Conservation (phyloP, 1,284 basidiomycete species). For the Ustilago bromivora region DNA sequence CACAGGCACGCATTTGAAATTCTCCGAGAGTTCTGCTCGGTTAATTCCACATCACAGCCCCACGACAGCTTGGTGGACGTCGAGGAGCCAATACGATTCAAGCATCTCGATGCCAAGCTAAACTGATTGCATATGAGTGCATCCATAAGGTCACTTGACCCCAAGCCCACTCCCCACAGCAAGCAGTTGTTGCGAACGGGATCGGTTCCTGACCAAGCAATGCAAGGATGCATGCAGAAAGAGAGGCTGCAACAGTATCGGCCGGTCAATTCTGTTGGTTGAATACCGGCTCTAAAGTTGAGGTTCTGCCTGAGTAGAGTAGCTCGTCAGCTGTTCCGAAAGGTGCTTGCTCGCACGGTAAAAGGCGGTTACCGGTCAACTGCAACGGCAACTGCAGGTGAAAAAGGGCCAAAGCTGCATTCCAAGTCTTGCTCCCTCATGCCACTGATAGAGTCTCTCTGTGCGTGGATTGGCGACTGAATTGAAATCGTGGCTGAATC, state of each 20-base stretch:
- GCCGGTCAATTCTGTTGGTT: no score
- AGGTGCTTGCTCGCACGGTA: neutral
- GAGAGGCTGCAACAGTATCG: no score
- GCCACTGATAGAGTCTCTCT: neutral
- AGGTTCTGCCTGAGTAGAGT: no score
- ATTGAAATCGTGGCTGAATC: constrained; percentile 4
- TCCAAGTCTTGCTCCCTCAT: neutral
- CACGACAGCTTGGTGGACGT: neutral
- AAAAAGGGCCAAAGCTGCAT: neutral
- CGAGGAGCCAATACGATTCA: neutral
- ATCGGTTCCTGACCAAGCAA: constrained; percentile 10
- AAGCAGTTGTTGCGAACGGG: neutral
- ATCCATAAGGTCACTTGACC: neutral
- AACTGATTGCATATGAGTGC: neutral
- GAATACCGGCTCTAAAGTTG: neutral
- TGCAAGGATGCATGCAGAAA: neutral
- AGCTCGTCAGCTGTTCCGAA: no score
- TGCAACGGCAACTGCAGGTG: neutral
- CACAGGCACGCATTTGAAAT: neutral
- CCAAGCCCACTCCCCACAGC: neutral
- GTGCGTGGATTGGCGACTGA: neutral
- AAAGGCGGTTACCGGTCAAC: constrained; percentile 2
- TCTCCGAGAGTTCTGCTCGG: neutral
- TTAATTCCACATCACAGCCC: no score
- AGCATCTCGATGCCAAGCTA: neutral